These are phyloP conservation scores for Metarhizium anisopliae DNA, from an alignment of 2,329 filamentous ascomycete genomes.

Conservation along the genomic window DNA sequence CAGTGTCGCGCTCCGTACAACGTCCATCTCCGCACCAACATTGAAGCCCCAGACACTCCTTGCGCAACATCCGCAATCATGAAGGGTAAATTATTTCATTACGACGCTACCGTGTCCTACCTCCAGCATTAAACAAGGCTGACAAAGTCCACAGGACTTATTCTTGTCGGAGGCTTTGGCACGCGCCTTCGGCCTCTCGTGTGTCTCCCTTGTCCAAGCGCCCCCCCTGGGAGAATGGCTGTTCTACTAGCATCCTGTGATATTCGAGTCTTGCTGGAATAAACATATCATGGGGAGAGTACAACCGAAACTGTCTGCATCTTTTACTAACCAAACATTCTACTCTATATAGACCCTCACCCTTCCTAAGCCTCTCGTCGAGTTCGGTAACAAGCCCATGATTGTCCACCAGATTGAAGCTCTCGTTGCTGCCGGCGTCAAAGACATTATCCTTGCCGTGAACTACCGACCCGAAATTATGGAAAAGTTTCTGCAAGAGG, in stretches of 20 bases:
- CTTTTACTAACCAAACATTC: conserved; percentile 10
- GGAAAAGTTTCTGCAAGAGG: conserved; percentile 87
- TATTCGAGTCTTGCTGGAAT: neutral
- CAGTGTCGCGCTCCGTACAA: neutral
- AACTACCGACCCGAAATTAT: conserved; percentile 99
- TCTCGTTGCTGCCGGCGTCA: conserved; percentile 86
- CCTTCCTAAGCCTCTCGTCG: conserved; percentile 92
- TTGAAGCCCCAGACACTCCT: neutral
- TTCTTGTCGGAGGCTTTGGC: conserved; percentile 98
- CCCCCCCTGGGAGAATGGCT: neutral
- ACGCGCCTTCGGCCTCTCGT: conserved; percentile 94
- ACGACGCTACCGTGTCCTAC: no score
- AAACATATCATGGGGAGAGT: neutral
- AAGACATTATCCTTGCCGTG: conserved; percentile 94
- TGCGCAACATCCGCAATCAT: neutral
- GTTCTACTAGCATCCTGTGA: neutral
- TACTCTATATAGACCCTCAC: conserved; percentile 68
- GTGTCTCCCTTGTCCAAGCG: conserved; percentile 28
- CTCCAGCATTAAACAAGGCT: conserved; percentile 8
- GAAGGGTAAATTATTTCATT: neutral
- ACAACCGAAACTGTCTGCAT: neutral
- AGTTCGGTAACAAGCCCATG: conserved; percentile 99
- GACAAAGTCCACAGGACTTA: conserved; percentile 58
- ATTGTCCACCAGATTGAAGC: conserved; percentile 97
- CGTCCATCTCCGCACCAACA: neutral